A percentile compares a stretch with the other conserved stretches of the same genome.
Evolutionary conservation across 495 filamentous ascomycete genomes (phyloP).

Genomic region (Aspergillus campestris): DNA sequence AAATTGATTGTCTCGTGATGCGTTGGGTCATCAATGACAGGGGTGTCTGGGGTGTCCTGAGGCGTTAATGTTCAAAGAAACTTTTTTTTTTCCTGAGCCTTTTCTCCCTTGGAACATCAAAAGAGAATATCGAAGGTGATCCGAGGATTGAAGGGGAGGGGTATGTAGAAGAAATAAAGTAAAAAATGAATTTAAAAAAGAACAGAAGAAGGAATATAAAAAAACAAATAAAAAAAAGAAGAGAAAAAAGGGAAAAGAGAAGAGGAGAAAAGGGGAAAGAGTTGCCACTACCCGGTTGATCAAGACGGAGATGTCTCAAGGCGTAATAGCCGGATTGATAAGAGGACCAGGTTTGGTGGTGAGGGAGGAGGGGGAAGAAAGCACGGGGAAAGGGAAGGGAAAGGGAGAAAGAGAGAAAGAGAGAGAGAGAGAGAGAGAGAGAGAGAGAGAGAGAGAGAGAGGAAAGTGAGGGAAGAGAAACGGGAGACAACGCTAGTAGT

Average conservation of each 20-base stretch:
- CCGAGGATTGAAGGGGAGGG: slow-evolving; percentile 2
- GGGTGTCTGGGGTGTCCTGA: slow-evolving; percentile 23
- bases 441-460: background rate
- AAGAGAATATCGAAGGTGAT: background rate
- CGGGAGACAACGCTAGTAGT: slow-evolving; percentile 1
- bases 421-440: background rate
- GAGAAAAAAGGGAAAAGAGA: slow-evolving; percentile 3
- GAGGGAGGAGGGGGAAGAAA: background rate
- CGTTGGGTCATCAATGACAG: slow-evolving; percentile 17
- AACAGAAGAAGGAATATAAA: background rate
- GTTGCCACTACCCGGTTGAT: no score
- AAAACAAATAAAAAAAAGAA: slow-evolving; percentile 11
- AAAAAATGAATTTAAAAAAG: slow-evolving; percentile 6
- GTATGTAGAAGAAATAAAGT: slow-evolving; percentile 9
- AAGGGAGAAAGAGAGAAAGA: slow-evolving; percentile 1
- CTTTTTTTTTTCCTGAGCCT: slow-evolving; percentile 17
- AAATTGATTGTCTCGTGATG: slow-evolving; percentile 17
- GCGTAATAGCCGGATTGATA: no score
- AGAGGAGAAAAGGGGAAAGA: slow-evolving; percentile 3
- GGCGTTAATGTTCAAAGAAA: slow-evolving; percentile 13
- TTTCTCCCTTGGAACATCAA: slow-evolving; percentile 9
- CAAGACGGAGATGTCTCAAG: no score
- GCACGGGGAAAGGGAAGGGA: slow-evolving; percentile 1
- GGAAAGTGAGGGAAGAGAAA: background rate
- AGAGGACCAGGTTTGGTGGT: no score